phyloP scores from a whole-genome alignment of 2,329 filamentous ascomycete genomes.

The Aspergillus sclerotialis region DNA sequence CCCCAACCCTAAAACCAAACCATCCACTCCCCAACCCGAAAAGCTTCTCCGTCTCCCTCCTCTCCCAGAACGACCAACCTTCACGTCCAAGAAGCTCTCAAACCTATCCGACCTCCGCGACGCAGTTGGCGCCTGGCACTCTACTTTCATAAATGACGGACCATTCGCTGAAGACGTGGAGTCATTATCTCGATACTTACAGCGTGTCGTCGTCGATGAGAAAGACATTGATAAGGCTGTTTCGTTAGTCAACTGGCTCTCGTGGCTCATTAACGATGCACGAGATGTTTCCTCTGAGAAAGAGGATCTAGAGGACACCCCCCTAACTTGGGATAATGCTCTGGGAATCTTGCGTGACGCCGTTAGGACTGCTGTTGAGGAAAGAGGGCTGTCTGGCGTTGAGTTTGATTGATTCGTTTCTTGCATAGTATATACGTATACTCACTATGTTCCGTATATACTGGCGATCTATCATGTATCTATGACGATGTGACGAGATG shows the following conservation, averaged over 20 bases:
- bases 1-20: slow-evolving; percentile 22
- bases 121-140: slow-evolving; percentile 70
- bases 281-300: slow-evolving; percentile 6
- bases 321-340: slow-evolving; percentile 28
- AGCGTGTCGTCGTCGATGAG: slow-evolving; percentile 66
- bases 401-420: slow-evolving; percentile 33
- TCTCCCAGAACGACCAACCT: slow-evolving; percentile 49
- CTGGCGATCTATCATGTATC: too few species aligned
- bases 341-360: slow-evolving; percentile 34
- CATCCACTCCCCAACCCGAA: slow-evolving; percentile 11
- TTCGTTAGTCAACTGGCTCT: slow-evolving; percentile 60
- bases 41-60: slow-evolving; percentile 38
- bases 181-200: slow-evolving; percentile 67
- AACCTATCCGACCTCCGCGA: slow-evolving; percentile 59
- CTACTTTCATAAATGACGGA: slow-evolving; percentile 62
- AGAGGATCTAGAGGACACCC: slow-evolving; percentile 7
- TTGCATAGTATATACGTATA: too few species aligned
- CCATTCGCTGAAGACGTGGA: slow-evolving; percentile 73
- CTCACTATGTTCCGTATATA: too few species aligned
- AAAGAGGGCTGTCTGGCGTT: slow-evolving; percentile 41
- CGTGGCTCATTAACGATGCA: slow-evolving; percentile 33
- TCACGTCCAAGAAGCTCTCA: slow-evolving; percentile 53
- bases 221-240: slow-evolving; percentile 68
- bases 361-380: slow-evolving; percentile 37
- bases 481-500: too few species aligned